Evolutionary conservation across 495 filamentous ascomycete species (phyloP), one percentile per base, ranked within the genome.

Genomic region (Evernia prunastri): DNA sequence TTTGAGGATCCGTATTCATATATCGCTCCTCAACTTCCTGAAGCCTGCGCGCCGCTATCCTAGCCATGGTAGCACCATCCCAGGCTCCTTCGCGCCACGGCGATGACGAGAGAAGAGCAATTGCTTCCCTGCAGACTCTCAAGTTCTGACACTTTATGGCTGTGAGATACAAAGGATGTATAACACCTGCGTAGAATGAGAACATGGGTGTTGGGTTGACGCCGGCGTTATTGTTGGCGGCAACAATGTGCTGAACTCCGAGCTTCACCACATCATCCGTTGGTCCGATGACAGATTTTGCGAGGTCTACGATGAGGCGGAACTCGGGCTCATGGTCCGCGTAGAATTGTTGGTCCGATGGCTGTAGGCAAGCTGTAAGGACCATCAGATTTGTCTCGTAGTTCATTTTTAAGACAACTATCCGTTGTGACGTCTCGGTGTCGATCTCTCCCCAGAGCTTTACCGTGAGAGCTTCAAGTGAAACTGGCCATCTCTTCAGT

Each of bases 81-180:
- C 82, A 87, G 2, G 82, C 72, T 0, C 80, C 84, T 68, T 86
- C 85, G 36, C 78, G 74, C 66, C 85, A 81, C 8, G 72, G 66
- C 10, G 70, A 63, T 0, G 60, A 53, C 27, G 65, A 59, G 18
- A 87, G 66, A 13, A 81, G 65, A 18, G 59, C 35, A 20, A 85
- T 68, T 0, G 82, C 82, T 10, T 77, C 71, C 6, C 70, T 67
- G 47, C 83, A 69, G 36, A 84, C 71, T 2, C 66, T 67, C 23
- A 68, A 74, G n/a, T 78, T 73, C n/a, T 82, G 82, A 60, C 84
- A 87, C 65, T 84, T 84, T n/a, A 82, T 61, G 1, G 80, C 81
- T 0, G 77, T 75, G 69, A 75, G 82, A 64, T 81, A 85, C 8
- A 86, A 66, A 0, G 81, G 80, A 12, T 78, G 74, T 11, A 83